These are phyloP conservation scores for Colletotrichum falcatum DNA, from an alignment of 2,329 filamentous ascomycete species.

Conservation along the genomic window DNA sequence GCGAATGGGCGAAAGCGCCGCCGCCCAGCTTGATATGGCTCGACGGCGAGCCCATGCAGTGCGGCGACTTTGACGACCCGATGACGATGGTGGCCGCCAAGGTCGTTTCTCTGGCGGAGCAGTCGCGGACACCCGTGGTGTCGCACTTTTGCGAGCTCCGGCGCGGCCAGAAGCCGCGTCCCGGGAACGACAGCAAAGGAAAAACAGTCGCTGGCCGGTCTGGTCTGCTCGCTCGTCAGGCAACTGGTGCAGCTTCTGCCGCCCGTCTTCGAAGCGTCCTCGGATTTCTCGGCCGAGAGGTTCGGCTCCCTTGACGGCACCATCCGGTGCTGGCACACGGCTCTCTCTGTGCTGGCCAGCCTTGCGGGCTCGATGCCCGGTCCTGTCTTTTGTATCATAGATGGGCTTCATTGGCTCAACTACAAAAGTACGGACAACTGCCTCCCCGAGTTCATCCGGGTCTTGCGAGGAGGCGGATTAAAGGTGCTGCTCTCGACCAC, in stretches of 20 bases:
- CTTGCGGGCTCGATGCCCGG: not conserved
- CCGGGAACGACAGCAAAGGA: slow-evolving; percentile 11
- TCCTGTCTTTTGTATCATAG: slow-evolving; percentile 14
- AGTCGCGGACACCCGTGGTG: slow-evolving; percentile 14
- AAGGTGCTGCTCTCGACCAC: slow-evolving; percentile 14
- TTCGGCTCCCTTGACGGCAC: slow-evolving; percentile 7
- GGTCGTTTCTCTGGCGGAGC: slow-evolving; percentile 16
- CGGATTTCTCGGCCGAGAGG: not conserved
- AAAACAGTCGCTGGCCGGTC: slow-evolving; percentile 5
- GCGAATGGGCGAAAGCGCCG: not conserved
- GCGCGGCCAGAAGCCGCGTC: not conserved
- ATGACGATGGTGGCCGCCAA: slow-evolving; percentile 34
- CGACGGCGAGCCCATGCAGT: slow-evolving; percentile 9
- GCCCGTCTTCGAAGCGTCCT: slow-evolving; percentile 16
- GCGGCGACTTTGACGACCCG: slow-evolving; percentile 21
- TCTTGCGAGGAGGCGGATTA: not conserved
- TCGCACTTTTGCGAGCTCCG: slow-evolving; percentile 43
- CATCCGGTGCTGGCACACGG: not conserved
- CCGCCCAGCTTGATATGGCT: slow-evolving; percentile 32
- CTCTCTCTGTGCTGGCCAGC: not conserved
- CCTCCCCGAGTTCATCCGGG: not conserved
- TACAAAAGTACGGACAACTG: not conserved
- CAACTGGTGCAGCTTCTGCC: slow-evolving; percentile 40
- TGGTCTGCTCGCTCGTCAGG: slow-evolving; percentile 31
- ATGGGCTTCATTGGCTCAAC: slow-evolving; percentile 19